Base-by-base conservation (phyloP, 2,329 filamentous ascomycete species). In the Orbilia quercus region DNA sequence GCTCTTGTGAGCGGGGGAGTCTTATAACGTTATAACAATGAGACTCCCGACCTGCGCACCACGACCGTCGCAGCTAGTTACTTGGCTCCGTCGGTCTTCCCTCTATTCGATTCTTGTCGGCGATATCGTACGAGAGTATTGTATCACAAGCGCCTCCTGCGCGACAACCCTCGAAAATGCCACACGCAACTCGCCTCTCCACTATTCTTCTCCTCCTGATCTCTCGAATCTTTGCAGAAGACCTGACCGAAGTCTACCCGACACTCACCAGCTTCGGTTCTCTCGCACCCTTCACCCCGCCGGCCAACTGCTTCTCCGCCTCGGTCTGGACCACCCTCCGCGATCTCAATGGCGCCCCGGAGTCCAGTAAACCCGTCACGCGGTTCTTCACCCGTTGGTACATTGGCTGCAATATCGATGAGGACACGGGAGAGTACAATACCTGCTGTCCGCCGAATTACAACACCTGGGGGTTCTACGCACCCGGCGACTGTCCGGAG, bases 391-490 rank as follows among this genome's bases (percentile, higher is more conserved):
- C 60, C 1, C 47, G 69, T 7, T 73, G 60, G 60, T 62, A 73
- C 25, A 16, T 73, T 38, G 60, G 69, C 0, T 73, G 69, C 44
- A 66, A 73, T 57, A 60, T 66, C 47, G 42, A 66, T 23, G 16
- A n/a, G 4, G 48, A 57, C 11, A 62, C 44, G 3, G 59, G 54
- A 18, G 60, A 66, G 11, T 57, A 44, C 18, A 73, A 73, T 28
- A 73, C 54, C 2, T 73, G 69, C 28, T 73, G 69, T 20, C 69
- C 69, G 7, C 69, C 69, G 14, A 25, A n/a, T 14, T 73, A 60
- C 44, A 60, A 66, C 20, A 73, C 69, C 7, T 73, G 69, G 69
- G 69, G 69, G 1, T 73, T 73, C 42, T 73, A 73, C 12, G 69
- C 55, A 1, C 69, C 54, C 1, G 69, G 69, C 4, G 69, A 14